Evolutionary conservation across 2,329 filamentous ascomycete species (phyloP).

Genomic region (Raffaelea deltoideospora): DNA sequence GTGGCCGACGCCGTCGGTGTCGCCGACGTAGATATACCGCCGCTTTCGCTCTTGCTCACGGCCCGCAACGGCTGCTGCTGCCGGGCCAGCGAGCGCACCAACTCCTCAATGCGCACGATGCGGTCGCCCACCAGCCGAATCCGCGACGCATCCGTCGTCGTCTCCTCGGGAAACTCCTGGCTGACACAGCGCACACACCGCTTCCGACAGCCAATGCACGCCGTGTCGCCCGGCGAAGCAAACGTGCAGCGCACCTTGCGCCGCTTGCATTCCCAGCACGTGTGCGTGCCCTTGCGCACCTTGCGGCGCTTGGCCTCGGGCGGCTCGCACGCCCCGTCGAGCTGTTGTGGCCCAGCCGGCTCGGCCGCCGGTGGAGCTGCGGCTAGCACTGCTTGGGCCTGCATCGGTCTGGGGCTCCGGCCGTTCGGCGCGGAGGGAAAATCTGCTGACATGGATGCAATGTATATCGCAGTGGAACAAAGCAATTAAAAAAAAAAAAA

Average conservation of each 20-base stretch:
- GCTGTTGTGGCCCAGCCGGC: no score
- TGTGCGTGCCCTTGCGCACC: conserved; percentile 38
- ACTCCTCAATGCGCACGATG: conserved; percentile 6
- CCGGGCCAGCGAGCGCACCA: conserved; percentile 5
- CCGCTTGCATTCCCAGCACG: conserved; percentile 44
- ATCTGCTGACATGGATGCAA: no score
- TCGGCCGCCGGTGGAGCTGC: background rate
- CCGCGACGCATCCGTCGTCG: conserved; percentile 3
- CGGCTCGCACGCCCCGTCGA: no score
- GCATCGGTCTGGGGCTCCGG: no score
- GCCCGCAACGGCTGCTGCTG: background rate
- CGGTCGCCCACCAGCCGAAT: conserved; percentile 8
- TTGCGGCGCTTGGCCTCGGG: conserved; percentile 24
- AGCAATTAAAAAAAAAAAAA: no score
- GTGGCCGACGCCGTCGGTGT: background rate
- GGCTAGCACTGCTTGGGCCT: background rate
- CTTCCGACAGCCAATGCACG: conserved; percentile 30
- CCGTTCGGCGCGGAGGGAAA: no score
- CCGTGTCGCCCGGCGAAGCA: conserved; percentile 17
- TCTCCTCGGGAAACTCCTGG: conserved; percentile 27
- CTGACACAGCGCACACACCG: conserved; percentile 28
- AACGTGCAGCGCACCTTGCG: conserved; percentile 37
- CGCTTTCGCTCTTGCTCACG: no score
- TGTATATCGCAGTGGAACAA: no score
- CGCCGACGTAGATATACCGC: background rate